Conservation (phyloP, 208 protist genomes). For the Tetramitus jugosus region DNA sequence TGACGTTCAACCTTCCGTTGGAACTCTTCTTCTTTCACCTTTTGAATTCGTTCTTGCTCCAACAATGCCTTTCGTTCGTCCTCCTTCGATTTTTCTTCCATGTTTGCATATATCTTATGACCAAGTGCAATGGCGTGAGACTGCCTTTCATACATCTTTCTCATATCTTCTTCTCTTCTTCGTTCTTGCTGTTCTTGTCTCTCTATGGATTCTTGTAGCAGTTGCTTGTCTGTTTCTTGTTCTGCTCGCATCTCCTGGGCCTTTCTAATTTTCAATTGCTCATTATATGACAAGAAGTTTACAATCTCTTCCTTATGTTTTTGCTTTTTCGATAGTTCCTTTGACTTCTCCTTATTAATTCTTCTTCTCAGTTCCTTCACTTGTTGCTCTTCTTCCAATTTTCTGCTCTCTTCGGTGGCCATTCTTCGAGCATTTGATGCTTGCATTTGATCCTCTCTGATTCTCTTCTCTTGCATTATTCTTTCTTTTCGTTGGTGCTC, state of each 20-base stretch:
- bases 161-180: neutral
- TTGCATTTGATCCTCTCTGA: conserved; percentile 2
- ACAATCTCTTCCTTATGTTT: neutral
- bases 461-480: conserved; percentile 13
- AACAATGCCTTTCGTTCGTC: neutral
- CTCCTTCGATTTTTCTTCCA: conserved; percentile 15
- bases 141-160: conserved; percentile 20
- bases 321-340: neutral
- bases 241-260: neutral
- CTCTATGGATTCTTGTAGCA: neutral
- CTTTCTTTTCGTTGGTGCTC: neutral
- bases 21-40: neutral
- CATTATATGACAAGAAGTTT: neutral
- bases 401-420: neutral
- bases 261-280: neutral
- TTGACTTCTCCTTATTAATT: conserved; percentile 6
- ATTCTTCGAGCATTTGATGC: neutral
- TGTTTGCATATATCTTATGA: neutral
- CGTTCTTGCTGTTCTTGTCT: neutral
- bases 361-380: neutral
- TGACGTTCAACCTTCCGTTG: neutral
- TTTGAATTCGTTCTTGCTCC: neutral
- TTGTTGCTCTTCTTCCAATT: neutral
- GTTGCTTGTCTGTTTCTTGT: neutral
- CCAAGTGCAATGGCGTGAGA: neutral